These are phyloP conservation scores for Volvox reticuliferus DNA, from an alignment of 139 green algal species.

Conservation along the genomic window DNA sequence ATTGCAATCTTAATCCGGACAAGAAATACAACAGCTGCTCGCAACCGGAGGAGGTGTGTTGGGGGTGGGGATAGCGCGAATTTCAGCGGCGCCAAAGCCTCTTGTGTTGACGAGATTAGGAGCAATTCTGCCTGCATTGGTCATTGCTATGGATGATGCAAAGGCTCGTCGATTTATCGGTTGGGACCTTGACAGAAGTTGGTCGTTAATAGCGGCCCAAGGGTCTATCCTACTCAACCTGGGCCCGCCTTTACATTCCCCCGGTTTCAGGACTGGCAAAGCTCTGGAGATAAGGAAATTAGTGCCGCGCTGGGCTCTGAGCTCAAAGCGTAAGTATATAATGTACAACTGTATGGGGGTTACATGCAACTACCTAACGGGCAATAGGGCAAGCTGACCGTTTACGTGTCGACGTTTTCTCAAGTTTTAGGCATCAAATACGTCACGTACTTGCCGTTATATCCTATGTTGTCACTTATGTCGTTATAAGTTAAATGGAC, in stretches of 20 bases:
- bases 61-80: not conserved
- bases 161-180: too few relatives aligned
- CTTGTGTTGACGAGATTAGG: too few relatives aligned
- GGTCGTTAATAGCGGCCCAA: slow-evolving; percentile 1
- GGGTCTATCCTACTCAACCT: not conserved
- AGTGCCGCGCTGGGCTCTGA: not conserved
- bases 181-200: not conserved
- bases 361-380: not conserved
- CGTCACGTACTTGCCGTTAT: too few relatives aligned
- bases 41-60: slow-evolving; percentile 40
- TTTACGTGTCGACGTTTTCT: too few relatives aligned
- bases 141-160: too few relatives aligned
- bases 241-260: not conserved
- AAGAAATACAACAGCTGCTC: slow-evolving; percentile 34
- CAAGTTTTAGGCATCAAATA: too few relatives aligned
- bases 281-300: slow-evolving; percentile 39
- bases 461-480: too few relatives aligned
- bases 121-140: too few relatives aligned
- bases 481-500: too few relatives aligned
- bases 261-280: slow-evolving; percentile 29
- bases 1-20: slow-evolving; percentile 47
- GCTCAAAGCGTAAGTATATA: slow-evolving; percentile 28
- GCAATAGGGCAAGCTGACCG: too few relatives aligned
- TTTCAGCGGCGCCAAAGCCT: not conserved
- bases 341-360: not conserved